A percentile compares a stretch with the other conserved stretches of the same genome.
These are phyloP conservation scores for Cladosporium sphaerospermum DNA, from an alignment of 2,329 filamentous ascomycete species.

Conservation along the genomic window DNA sequence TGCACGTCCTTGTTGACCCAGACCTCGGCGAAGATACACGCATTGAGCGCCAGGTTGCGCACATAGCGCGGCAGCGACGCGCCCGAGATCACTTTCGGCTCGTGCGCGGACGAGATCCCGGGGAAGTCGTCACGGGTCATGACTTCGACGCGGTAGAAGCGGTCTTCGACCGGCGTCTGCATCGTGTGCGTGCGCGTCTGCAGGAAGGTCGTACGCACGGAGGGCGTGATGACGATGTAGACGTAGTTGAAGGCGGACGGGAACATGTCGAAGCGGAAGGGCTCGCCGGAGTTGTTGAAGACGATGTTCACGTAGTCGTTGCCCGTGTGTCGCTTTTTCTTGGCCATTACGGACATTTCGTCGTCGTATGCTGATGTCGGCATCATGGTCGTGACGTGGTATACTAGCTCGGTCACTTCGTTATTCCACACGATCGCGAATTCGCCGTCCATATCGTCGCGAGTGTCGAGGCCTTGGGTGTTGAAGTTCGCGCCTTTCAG, in stretches of 20 bases:
- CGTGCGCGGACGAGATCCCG: constrained; percentile 80
- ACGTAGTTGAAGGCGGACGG: constrained; percentile 95
- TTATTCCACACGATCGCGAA: constrained; percentile 93
- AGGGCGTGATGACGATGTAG: constrained; percentile 90
- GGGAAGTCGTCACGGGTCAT: constrained; percentile 86
- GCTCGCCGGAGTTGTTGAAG: constrained; percentile 87
- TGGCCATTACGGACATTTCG: constrained; percentile 40
- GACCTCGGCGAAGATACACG: constrained; percentile 87
- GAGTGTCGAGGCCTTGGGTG: constrained; percentile 79
- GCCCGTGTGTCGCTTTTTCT: constrained; percentile 91
- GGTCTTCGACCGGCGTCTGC: constrained; percentile 28
- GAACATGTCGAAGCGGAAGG: constrained; percentile 77
- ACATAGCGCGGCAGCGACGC: constrained; percentile 79
- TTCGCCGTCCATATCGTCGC: constrained; percentile 72
- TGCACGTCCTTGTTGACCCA: constrained; percentile 64
- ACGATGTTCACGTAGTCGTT: constrained; percentile 98
- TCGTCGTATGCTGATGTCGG: constrained; percentile 76
- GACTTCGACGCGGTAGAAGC: constrained; percentile 84
- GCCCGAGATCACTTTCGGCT: constrained; percentile 81
- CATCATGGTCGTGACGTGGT: constrained; percentile 97
- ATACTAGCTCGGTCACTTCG: constrained; percentile 88
- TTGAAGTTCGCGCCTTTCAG: constrained; percentile 84
- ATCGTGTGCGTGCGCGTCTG: constrained; percentile 50
- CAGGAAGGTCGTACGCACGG: constrained; percentile 70
- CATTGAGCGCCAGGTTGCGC: constrained; percentile 82